phyloP scores from a whole-genome alignment of 2,329 filamentous ascomycete species.

The Sclerotinia sclerotiorum region DNA sequence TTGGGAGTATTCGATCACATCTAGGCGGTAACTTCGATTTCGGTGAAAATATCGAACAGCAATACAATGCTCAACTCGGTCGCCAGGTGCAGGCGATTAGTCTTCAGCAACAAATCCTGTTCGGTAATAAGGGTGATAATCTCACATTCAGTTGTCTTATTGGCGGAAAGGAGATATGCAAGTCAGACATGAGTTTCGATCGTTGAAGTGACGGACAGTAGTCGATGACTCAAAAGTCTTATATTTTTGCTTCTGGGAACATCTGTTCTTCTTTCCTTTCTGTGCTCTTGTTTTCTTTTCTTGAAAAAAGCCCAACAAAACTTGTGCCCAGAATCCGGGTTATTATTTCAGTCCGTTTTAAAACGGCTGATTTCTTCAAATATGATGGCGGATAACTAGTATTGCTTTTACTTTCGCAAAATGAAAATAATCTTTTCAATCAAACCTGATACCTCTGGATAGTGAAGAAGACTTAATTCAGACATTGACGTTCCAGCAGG shows the following conservation, averaged over 20 bases:
- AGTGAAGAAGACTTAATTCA: background rate
- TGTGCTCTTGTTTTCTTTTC: too few relatives aligned
- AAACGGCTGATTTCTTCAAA: background rate
- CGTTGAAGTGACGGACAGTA: background rate
- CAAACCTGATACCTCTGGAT: background rate
- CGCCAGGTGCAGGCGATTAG: background rate
- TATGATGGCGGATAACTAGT: background rate
- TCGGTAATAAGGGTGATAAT: conserved; percentile 26
- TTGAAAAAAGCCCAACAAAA: too few relatives aligned
- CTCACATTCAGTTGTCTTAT: conserved; percentile 22
- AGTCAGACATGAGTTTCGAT: conserved; percentile 24
- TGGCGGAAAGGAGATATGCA: conserved; percentile 12
- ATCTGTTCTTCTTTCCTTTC: background rate
- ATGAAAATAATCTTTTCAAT: background rate
- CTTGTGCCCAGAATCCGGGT: too few relatives aligned
- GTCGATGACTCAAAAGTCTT: background rate
- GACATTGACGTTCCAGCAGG: background rate
- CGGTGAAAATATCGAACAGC: background rate
- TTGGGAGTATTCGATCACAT: conserved; percentile 17
- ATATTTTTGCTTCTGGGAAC: background rate
- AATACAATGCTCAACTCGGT: conserved; percentile 1
- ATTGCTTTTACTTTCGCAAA: background rate
- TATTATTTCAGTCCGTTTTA: background rate
- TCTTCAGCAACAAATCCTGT: conserved; percentile 17
- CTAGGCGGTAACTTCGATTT: conserved; percentile 11